phyloP scores from a whole-genome alignment of 2,329 filamentous ascomycete genomes.

The Cladophialophora bantiana region DNA sequence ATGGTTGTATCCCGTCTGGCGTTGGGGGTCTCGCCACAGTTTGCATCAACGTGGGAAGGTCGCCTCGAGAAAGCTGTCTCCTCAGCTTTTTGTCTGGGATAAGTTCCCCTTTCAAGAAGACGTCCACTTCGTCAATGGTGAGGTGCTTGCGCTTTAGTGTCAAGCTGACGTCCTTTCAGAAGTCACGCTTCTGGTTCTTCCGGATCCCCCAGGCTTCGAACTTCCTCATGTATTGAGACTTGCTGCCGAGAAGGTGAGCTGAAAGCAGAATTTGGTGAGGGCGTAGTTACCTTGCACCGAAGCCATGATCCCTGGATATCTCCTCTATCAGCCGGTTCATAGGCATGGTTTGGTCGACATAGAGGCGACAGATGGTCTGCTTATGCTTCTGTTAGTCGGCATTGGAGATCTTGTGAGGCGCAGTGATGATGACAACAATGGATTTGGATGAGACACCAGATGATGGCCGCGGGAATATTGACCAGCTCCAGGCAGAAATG shows the following conservation, averaged over 20 bases:
- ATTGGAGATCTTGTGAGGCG: background rate
- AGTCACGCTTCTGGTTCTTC: constrained; percentile 3
- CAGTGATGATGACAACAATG: background rate
- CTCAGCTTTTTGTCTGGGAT: constrained; percentile 1
- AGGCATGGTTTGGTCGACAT: background rate
- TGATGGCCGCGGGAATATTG: background rate
- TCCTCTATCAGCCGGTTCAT: background rate
- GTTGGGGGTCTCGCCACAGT: background rate
- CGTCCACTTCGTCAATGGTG: background rate
- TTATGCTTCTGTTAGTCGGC: constrained; percentile 6
- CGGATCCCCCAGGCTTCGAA: background rate
- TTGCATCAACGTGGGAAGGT: constrained; percentile 8
- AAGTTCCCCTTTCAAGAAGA: background rate
- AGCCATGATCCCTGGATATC: constrained; percentile 1
- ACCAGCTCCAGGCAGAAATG: background rate
- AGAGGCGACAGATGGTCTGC: constrained; percentile 12
- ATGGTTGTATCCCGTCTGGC: constrained; percentile 4
- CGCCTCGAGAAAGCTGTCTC: constrained; percentile 6
- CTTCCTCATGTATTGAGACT: constrained; percentile 12
- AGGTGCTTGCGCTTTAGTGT: background rate
- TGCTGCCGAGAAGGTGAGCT: constrained; percentile 6
- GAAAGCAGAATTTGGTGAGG: background rate
- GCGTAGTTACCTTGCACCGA: constrained; percentile 7
- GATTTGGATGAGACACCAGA: background rate
- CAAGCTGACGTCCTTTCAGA: constrained; percentile 11